Evolutionary conservation across 352 stramenopile species (phyloP), one percentile per base, ranked within the genome.

Genomic region (Globisporangium heterothallicum): DNA sequence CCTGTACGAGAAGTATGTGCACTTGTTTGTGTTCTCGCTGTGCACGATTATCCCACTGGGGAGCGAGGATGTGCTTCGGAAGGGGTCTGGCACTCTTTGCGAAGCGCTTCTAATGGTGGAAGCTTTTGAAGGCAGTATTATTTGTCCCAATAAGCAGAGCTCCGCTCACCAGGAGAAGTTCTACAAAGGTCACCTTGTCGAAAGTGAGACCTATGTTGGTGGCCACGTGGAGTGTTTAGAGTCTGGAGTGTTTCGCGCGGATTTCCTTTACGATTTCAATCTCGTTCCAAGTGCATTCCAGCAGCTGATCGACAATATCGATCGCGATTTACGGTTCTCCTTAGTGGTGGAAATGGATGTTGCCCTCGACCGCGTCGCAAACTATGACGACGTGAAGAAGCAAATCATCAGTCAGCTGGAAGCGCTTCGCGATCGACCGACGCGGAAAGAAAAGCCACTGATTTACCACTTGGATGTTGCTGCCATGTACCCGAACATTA

Each of bases 401-500:
- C 49, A 96, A 46, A 99, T 99, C 56, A 80, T 98, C 7, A 81
- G 97, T 38, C 78, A 91, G 49, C 75, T 99, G 9, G 79, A 97
- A 58, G 84, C 83, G 19, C 83, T 99, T 26, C 81, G 94, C 6
- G 96, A 99, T 56, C 82, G 80, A 26, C 97, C 97, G 1, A 85
- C 88, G 40, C 82, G 92, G 5, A 82, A 73, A 53, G 89, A 92
- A 73, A 93, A 83, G 40, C 97, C 97, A 0, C 82, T 98, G 19
- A 98, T 99, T 49, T 99, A 99, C 63, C 97, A 99, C 62, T 88
- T 99, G 60, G 97, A 99, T 70, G 97, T 99, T 3, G 96, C 91
- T 22, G 97, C 97, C 24, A 99, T 99, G 97, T 99, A 99, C 66
- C 97, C 97, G 7, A 99, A 99, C 62, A 99, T 99, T 59, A 99